These are phyloP conservation scores for Colletotrichum limetticola DNA, from an alignment of 2,329 filamentous ascomycete species.

Conservation along the genomic window DNA sequence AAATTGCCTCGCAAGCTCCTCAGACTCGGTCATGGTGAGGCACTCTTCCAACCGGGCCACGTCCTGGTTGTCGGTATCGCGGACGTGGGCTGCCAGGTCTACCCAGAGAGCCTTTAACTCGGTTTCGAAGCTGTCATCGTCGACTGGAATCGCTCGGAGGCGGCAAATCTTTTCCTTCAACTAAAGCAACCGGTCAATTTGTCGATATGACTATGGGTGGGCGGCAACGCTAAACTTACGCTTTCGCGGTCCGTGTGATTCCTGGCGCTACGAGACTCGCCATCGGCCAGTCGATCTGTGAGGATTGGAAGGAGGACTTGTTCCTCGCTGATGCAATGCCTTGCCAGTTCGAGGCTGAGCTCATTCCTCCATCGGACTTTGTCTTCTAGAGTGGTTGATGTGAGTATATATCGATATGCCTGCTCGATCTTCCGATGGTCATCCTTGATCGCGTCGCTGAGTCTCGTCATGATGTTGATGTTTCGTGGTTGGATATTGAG, in stretches of 20 bases:
- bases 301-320: constrained; percentile 21
- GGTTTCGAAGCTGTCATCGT: constrained; percentile 17
- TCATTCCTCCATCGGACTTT: constrained; percentile 28
- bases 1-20: constrained; percentile 14
- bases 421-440: constrained; percentile 31
- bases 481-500: neutral
- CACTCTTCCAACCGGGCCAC: constrained; percentile 25
- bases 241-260: constrained; percentile 11
- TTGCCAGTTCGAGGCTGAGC: constrained; percentile 28
- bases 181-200: neutral
- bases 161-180: constrained; percentile 29
- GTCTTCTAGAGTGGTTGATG: constrained; percentile 1
- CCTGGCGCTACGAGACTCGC: constrained; percentile 13
- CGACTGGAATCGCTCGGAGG: constrained; percentile 1
- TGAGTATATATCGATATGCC: constrained; percentile 25
- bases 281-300: constrained; percentile 12
- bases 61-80: constrained; percentile 24
- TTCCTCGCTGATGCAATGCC: constrained; percentile 31
- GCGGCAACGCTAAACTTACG: neutral
- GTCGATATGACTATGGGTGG: neutral
- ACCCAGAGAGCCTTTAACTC: constrained; percentile 18
- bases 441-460: constrained; percentile 28
- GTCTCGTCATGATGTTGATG: constrained; percentile 14
- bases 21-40: constrained; percentile 25
- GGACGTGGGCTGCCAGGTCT: constrained; percentile 22